Conservation (phyloP, 352 stramenopile species). For the Globisporangium alternatum region DNA sequence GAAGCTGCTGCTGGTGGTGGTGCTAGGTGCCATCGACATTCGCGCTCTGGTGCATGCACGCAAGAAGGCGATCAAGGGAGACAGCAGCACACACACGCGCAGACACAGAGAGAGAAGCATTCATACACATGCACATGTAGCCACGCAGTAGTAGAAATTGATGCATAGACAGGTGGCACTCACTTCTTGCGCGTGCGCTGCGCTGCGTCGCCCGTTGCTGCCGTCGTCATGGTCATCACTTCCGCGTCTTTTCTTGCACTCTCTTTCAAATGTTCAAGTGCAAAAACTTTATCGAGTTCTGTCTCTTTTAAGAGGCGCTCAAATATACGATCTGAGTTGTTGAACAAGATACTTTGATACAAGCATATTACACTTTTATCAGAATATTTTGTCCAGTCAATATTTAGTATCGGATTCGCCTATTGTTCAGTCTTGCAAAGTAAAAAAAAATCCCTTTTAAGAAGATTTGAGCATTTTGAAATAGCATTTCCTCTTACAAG, state of each 20-base stretch:
- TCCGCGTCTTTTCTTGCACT: background rate
- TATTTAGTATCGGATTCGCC: no score
- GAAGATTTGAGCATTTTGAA: no score
- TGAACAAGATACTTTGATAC: no score
- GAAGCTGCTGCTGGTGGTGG: background rate
- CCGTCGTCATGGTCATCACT: background rate
- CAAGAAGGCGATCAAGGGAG: background rate
- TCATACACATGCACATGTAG: background rate
- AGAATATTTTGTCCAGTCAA: no score
- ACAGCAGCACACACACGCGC: background rate
- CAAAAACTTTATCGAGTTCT: no score
- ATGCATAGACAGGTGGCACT: background rate
- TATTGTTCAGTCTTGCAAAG: no score
- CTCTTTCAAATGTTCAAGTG: constrained; percentile 9
- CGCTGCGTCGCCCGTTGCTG: background rate
- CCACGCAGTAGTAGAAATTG: background rate
- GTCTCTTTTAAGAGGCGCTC: no score
- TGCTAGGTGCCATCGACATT: constrained; percentile 7
- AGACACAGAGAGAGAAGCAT: background rate
- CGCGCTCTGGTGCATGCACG: constrained; percentile 9
- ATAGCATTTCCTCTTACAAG: no score
- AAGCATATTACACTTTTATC: no score
- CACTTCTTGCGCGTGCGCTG: constrained; percentile 14
- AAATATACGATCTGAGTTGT: no score
- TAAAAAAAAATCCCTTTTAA: no score